Evolutionary conservation across 192 early-diverging fungal species (phyloP), one percentile per base, ranked within the genome.

Genomic region (Umbelopsis ramanniana): DNA sequence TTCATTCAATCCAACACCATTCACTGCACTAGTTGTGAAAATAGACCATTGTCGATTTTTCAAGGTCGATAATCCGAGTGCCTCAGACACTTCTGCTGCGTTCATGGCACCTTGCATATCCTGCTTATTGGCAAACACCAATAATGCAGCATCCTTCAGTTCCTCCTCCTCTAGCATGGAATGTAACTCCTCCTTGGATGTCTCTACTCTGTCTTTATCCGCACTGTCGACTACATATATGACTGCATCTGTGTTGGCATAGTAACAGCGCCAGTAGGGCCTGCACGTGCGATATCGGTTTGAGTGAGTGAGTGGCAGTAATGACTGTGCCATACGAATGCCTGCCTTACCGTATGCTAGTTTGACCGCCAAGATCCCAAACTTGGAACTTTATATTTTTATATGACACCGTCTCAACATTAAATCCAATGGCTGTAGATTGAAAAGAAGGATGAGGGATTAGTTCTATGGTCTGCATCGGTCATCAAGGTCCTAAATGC

Each of bases 331-430:
- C 50, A 19, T 7, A 21, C 17, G 11, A 35, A 40, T 29, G 19
- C 68, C 33, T n/a, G n/a, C n/a, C 68, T 71, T 75, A 85, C 83
- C 83, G 78, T 74, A 85, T 85, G 55, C 81, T 85, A 48, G 83
- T 83, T 73, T 97, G 96, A 37, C 95, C 95, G 48, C 95, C 96
- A 50, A 96, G 78, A 83, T 98, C 95, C 97, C 97, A 96, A 52
- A 96, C 97, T 84, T 97, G 95, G 86, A 99, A 98, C 81, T 96
- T 97, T 79, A 99, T 93, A 84, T 99, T 99, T 71, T 97, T 98
- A 85, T 95, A 97, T 40, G 89, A 86, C 46, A 98, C 93, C 11
- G 97, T 97, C 77, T 97, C 97, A 24, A 97, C 94, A 78, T 92
- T 93, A 76, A 92, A 93, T 69, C 91, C 92, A 55, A 92, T 91